Conservation (phyloP, 2,329 filamentous ascomycete species). For the Aureobasidium sp. region DNA sequence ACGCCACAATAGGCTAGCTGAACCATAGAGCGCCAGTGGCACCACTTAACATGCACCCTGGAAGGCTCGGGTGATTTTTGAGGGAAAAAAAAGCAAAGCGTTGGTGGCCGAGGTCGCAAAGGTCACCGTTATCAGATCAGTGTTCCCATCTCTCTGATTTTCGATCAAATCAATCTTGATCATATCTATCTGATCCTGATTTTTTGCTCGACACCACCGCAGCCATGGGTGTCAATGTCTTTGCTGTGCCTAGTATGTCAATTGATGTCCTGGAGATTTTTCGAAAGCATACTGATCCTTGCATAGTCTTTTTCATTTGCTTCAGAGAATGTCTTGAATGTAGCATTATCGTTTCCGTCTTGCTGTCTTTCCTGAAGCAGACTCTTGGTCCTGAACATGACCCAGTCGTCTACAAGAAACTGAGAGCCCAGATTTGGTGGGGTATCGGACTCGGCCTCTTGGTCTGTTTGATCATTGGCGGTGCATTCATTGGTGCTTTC, state of each 20-base stretch:
- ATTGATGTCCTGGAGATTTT: background rate
- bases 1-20: slow-evolving; percentile 1
- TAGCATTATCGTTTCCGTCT: slow-evolving; percentile 77
- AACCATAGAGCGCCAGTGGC: background rate
- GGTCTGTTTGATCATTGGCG: slow-evolving; percentile 59
- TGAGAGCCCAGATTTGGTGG: slow-evolving; percentile 65
- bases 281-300: slow-evolving; percentile 26
- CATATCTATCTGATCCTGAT: slow-evolving; percentile 8
- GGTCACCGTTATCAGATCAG: slow-evolving; percentile 20
- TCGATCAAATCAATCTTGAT: slow-evolving; percentile 12
- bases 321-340: slow-evolving; percentile 82
- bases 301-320: slow-evolving; percentile 70
- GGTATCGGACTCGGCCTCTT: slow-evolving; percentile 57
- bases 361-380: slow-evolving; percentile 79
- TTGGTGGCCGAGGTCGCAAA: slow-evolving; percentile 10
- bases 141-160: slow-evolving; percentile 17
- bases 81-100: background rate
- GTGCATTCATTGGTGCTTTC: slow-evolving; percentile 64
- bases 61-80: background rate
- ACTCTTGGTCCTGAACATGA: slow-evolving; percentile 62
- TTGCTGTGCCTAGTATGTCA: slow-evolving; percentile 57
- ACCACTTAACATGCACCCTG: background rate
- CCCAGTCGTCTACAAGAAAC: slow-evolving; percentile 56
- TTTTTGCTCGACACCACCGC: background rate
- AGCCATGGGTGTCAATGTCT: slow-evolving; percentile 59